Base-by-base conservation (phyloP, 768 basidiomycete genomes). In the Tricholoma flavovirens region DNA sequence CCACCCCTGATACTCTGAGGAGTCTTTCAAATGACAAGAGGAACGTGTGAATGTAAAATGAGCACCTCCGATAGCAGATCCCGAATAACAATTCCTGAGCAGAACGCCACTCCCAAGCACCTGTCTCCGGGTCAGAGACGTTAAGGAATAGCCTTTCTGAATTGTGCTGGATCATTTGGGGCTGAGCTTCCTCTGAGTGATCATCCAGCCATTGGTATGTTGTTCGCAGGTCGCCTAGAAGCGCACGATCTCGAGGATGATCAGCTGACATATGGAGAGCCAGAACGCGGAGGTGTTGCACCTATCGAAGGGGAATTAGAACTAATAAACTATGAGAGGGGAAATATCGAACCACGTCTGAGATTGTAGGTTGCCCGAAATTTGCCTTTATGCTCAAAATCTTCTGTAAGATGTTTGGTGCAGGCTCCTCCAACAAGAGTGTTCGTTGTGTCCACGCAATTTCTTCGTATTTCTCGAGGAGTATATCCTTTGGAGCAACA, bases 401-500 rank as follows among this genome's bases (percentile, higher is more conserved):
- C n/a, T n/a, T n/a, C n/a, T n/a, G n/a, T n/a, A n/a, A n/a, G n/a
- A n/a, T n/a, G n/a, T n/a, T n/a, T n/a, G n/a, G n/a, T n/a, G n/a
- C n/a, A n/a, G n/a, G n/a, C n/a, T n/a, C n/a, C n/a, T 64, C 46
- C 1, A 56, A 43, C 32, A 75, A 72, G 14, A 66, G 53, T 1
- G 69, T 77, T 17, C 78, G 64, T 53, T 82, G 80, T 5, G 77
- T 78, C 81, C 81, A 82, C 5, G 74, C 74, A 9, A 82, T 67
- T 0, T 72, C 54, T 59, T 75, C 72, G 49, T 67, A 72, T 30
- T 75, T 67, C 14, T 64, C 45, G 30, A 68, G 71, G 7, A 80
- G 68, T 1, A 79, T 56, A 42, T 78, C 56, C 4, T 42, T 60
- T 0, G 80, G 79, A 0, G 73, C 62, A 4, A 79, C 73, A 10